Evolutionary conservation across 148 eudicot species (phyloP).

Genomic region (Camellia granthamiana): DNA sequence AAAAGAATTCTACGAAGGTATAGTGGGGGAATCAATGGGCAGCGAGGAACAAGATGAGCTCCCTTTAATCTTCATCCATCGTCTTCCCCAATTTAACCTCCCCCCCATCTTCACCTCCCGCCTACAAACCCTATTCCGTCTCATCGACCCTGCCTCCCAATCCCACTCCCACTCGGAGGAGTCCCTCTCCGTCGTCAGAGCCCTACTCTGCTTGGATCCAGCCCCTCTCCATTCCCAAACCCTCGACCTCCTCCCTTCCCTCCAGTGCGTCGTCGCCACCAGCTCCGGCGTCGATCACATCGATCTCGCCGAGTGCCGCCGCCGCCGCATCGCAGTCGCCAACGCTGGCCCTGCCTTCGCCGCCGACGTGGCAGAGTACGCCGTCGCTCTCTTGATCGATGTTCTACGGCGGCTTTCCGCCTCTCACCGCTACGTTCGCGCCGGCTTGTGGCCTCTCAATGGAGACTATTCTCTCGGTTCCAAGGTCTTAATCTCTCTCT

Average conservation of each 20-base stretch:
- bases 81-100: neutral
- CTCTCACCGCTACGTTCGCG: constrained; percentile 42
- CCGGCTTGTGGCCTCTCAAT: constrained; percentile 37
- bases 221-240: constrained; percentile 18
- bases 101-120: neutral
- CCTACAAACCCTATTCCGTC: too few relatives aligned
- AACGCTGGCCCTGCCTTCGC: constrained; percentile 16
- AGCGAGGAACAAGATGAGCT: neutral
- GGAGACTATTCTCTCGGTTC: constrained; percentile 28
- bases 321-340: constrained; percentile 49
- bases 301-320: constrained; percentile 59
- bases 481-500: constrained; percentile 19
- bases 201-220: too few relatives aligned
- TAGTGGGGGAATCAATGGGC: too few relatives aligned
- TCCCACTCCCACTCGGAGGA: too few relatives aligned
- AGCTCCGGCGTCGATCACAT: constrained; percentile 51
- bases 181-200: too few relatives aligned
- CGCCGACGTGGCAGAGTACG: neutral
- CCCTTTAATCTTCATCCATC: neutral
- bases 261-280: constrained; percentile 45
- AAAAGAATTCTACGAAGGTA: too few relatives aligned
- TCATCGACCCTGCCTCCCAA: too few relatives aligned
- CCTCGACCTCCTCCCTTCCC: constrained; percentile 43
- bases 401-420: constrained; percentile 45
- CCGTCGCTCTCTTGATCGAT: constrained; percentile 49